Percentiles rank a stretch among this genome's conserved stretches.
These are phyloP conservation scores for Calocybe indica DNA, from an alignment of 768 basidiomycete species.

Conservation along the genomic window DNA sequence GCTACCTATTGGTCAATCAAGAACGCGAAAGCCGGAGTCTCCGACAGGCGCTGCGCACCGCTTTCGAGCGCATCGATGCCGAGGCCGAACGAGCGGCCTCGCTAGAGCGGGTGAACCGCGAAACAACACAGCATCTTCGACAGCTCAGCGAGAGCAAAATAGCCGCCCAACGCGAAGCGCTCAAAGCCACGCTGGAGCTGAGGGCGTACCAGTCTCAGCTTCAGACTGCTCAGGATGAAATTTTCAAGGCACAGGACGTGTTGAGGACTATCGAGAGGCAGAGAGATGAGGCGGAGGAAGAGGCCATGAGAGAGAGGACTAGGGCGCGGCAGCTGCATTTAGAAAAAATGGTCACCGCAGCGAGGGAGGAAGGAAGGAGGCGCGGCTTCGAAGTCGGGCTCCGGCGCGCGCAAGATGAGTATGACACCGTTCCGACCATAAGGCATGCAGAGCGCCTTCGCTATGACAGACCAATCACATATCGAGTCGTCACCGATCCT, in stretches of 20 bases:
- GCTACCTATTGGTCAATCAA: conserved; percentile 24
- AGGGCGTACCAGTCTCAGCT: conserved; percentile 32
- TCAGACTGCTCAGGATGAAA: conserved; percentile 41
- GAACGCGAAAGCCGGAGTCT: conserved; percentile 29
- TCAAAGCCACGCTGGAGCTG: conserved; percentile 29
- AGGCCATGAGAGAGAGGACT: conserved; percentile 44
- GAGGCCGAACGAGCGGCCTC: conserved; percentile 29
- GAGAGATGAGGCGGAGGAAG: conserved; percentile 52
- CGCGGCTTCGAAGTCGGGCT: conserved; percentile 44
- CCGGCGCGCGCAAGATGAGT: conserved; percentile 29
- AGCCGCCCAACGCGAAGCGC: conserved; percentile 29
- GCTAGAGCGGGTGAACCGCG: conserved; percentile 24
- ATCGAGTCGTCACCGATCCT: no score
- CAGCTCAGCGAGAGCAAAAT: conserved; percentile 29
- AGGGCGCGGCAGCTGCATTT: conserved; percentile 45
- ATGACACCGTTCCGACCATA: conserved; percentile 3
- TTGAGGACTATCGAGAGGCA: conserved; percentile 42
- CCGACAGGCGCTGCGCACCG: conserved; percentile 27
- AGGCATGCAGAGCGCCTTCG: background rate
- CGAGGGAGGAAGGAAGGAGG: conserved; percentile 54
- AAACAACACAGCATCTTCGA: conserved; percentile 26
- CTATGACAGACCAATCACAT: background rate
- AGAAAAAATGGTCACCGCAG: conserved; percentile 42
- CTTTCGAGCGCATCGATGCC: conserved; percentile 26
- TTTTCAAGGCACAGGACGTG: conserved; percentile 44